These are phyloP conservation scores for Conticribra guillardii DNA, from an alignment of 108 stramenopile genomes.

Conservation along the genomic window DNA sequence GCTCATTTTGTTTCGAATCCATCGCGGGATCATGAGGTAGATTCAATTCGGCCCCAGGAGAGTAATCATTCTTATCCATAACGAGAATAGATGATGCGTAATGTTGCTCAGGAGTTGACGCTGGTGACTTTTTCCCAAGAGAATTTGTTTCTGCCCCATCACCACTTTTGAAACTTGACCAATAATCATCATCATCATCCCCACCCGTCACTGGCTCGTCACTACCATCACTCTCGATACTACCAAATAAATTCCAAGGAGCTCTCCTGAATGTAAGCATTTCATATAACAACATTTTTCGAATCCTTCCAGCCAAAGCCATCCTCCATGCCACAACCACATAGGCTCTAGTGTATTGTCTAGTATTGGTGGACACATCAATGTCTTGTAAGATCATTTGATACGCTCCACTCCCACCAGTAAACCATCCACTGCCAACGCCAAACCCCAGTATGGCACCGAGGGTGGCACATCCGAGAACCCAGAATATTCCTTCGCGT, in stretches of 20 bases:
- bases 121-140: not conserved
- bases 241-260: conserved; percentile 6
- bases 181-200: not conserved
- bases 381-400: conserved; percentile 9
- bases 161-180: not conserved
- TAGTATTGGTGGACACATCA: not conserved
- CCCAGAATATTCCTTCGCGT: conserved; percentile 63
- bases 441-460: conserved; percentile 67
- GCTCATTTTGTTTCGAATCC: too few species aligned
- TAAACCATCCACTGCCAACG: conserved; percentile 63
- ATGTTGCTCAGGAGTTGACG: not conserved
- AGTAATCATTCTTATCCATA: not conserved
- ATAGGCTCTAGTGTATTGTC: conserved; percentile 1
- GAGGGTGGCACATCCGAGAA: conserved; percentile 53
- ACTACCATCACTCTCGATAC: not conserved
- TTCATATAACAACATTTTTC: conserved; percentile 36
- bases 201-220: not conserved
- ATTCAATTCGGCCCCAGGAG: not conserved
- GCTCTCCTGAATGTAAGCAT: conserved; percentile 13
- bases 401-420: conserved; percentile 44
- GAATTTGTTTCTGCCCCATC: not conserved
- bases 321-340: conserved; percentile 56
- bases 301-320: conserved; percentile 49
- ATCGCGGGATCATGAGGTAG: not conserved
- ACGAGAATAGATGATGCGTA: not conserved